These are phyloP conservation scores for Entamoeba nuttalli DNA, from an alignment of 208 protist species.

Conservation along the genomic window DNA sequence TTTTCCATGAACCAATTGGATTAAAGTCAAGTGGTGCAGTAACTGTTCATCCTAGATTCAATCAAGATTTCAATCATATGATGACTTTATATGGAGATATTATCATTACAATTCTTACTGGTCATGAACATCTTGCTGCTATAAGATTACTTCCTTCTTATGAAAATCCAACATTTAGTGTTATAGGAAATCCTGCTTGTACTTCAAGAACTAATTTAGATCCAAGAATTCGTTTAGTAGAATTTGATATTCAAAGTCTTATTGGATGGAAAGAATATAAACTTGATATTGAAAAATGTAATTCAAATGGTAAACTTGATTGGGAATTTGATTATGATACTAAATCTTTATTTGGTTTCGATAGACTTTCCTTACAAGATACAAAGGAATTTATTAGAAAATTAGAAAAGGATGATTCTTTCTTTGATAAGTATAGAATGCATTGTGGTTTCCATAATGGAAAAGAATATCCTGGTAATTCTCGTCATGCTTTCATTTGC, in stretches of 20 bases:
- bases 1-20: not conserved
- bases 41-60: not conserved
- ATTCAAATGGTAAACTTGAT: not conserved
- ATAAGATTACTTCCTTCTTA: not conserved
- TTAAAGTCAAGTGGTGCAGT: not conserved
- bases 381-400: not conserved
- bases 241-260: not conserved
- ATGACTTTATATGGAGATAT: not conserved
- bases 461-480: not conserved
- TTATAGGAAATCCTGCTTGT: not conserved
- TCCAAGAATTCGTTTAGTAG: not conserved
- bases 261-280: not conserved
- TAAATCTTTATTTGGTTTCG: not conserved
- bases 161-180: not conserved
- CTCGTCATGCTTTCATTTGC: not conserved
- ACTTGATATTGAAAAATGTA: not conserved
- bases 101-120: not conserved
- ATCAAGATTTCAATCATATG: not conserved
- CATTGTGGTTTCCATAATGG: not conserved
- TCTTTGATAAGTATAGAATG: not conserved
- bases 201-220: not conserved
- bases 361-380: not conserved
- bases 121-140: not conserved
- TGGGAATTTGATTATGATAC: not conserved
- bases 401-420: not conserved